Evolutionary conservation across 1,284 basidiomycete genomes (phyloP), one percentile per base, ranked within the genome.

Genomic region (Microbotryum saponariae): DNA sequence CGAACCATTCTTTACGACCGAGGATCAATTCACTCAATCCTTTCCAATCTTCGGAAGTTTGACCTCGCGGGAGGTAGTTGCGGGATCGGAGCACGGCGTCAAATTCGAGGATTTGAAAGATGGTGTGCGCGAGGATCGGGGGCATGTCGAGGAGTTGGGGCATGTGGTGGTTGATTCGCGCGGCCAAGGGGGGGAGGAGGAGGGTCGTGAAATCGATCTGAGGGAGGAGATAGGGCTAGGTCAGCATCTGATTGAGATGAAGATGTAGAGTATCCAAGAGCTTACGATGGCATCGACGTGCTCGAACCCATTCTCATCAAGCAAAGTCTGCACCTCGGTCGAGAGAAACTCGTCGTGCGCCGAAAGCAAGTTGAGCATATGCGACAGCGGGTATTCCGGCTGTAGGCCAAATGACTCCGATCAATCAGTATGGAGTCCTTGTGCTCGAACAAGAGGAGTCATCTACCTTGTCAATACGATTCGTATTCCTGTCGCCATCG

Each of bases 311-410:
- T 85, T 82, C 33, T 78, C 74, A 3, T 81, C 77, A 18, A 92
- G 74, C 2, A 94, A 74, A n/a, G 78, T 79, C 74, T 92, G 91
- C 29, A 92, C 77, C 54, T 87, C 80, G n/a, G 77, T 76, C 61
- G 88, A 81, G 79, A 91, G 83, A 76, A 97, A 90, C 23, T 80
- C 72, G 44, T 82, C 79, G 69, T 94, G 91, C 63, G 91, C 87
- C 70, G 89, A 88, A 42, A 84, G 81, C 58, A 86, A 81, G 70
- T 96, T 90, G 31, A 89, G 79, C 20, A 97, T 81, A 74, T 97
- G 89, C 3, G 89, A 87, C 71, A 98, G 88, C 71, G 89, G 97
- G 91, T 94, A 98, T 75, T 97, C 96, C 1, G 94, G 94, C 88
- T 92, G 72, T 25, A 59, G 9, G 20, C 2, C 18, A 6, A 6